Evolutionary conservation across 2,329 filamentous ascomycete genomes (phyloP), one percentile per base, ranked within the genome.

Genomic region (Chaetomiaceae sp.): DNA sequence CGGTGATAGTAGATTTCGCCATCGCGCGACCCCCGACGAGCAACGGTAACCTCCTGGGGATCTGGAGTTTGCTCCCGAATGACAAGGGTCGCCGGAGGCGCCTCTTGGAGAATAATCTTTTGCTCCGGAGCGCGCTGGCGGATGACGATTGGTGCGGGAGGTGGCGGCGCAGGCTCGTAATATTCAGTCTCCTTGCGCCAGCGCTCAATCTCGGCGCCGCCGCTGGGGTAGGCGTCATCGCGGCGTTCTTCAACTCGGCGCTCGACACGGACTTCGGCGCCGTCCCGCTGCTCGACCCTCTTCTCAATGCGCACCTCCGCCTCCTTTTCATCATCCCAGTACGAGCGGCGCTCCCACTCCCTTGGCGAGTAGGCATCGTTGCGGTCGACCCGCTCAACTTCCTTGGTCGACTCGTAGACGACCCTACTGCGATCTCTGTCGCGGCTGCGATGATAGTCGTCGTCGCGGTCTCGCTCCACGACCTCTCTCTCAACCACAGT

Each of bases 161-260:
- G 72, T 1, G 75, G 74, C 9, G 74, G 68, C 12, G 78, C 71
- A 3, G 76, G 76, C 40, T 76, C 71, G 62, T 79, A 85, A 65
- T 83, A 85, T 60, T 85, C 82, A 2, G 80, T 81, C 65, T 85
- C 82, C 65, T 78, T 79, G 62, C 78, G 78, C 63, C 82, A 83
- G 64, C 75, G 76, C 65, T 85, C 82, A 38, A 83, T 63, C 17
- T 84, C 78, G 52, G 72, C 73, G 27, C 59, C 58, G 25, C 42
- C 49, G 15, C 14, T 9, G n/a, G 40, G 3, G 19, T 38, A 51
- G 14, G 25, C 19, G 23, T 78, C 75, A 40, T 78, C 75, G 25
- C 73, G 68, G 44, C 73, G 74, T 59, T 81, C 77, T 51, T 81
- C 71, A 15, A 72, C 71, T 48, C 77, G 77, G 61, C 77, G 78